phyloP scores from a whole-genome alignment of 495 filamentous ascomycete species.

The Umbilicaria muhlenbergii region DNA sequence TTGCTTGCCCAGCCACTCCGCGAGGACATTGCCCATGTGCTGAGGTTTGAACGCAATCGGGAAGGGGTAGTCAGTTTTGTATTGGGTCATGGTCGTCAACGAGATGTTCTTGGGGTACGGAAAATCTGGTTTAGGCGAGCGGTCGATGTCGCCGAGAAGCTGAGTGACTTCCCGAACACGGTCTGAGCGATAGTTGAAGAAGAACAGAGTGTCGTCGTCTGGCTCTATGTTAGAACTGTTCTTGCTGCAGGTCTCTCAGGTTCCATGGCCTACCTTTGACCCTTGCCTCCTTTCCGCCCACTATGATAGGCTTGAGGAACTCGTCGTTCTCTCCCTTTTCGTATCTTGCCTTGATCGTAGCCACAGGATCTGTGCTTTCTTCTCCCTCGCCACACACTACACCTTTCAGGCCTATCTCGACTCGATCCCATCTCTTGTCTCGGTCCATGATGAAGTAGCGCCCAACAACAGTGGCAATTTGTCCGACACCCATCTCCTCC shows the following conservation, averaged over 20 bases:
- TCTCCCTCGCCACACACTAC: conserved; percentile 76
- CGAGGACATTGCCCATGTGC: conserved; percentile 89
- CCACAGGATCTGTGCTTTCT: conserved; percentile 64
- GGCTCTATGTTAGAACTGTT: conserved; percentile 5
- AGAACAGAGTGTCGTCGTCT: conserved; percentile 92
- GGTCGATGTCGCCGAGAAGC: conserved; percentile 79
- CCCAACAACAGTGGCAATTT: conserved; percentile 87
- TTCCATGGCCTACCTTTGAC: conserved; percentile 48
- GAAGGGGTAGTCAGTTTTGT: conserved; percentile 92
- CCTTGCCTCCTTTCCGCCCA: conserved; percentile 68
- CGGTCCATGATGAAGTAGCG: conserved; percentile 99
- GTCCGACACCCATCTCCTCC: conserved; percentile 70
- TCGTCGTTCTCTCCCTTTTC: conserved; percentile 81
- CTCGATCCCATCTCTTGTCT: conserved; percentile 96
- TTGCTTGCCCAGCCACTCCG: conserved; percentile 86
- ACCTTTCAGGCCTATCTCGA: conserved; percentile 79
- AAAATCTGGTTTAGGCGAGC: conserved; percentile 79
- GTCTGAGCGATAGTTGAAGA: conserved; percentile 99
- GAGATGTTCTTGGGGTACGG: conserved; percentile 84
- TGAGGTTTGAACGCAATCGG: conserved; percentile 88
- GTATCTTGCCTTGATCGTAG: conserved; percentile 78
- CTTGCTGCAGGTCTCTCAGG: not conserved
- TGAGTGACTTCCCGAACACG: conserved; percentile 95
- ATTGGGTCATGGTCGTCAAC: conserved; percentile 96
- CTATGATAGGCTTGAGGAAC: conserved; percentile 95